Evolutionary conservation across 2,329 filamentous ascomycete genomes (phyloP).

Genomic region (Phoma sp.): DNA sequence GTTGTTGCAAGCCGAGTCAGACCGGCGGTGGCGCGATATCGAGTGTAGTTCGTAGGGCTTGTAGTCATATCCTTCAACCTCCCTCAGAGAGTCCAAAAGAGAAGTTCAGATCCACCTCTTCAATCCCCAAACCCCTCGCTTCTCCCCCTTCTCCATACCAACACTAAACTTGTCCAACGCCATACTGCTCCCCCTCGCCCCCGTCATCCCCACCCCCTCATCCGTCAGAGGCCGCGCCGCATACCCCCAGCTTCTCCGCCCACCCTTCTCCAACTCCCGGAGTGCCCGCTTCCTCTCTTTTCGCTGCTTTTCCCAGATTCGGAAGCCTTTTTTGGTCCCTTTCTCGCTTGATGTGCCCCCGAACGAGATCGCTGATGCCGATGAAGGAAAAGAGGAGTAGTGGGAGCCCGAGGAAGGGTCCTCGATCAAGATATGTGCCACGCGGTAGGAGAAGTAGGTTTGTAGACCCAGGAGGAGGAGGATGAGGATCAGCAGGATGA

Average conservation of each 20-base stretch:
- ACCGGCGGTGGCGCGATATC: constrained; percentile 1
- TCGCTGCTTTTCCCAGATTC: not conserved
- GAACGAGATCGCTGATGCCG: too few species aligned
- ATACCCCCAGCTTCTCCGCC: constrained; percentile 1
- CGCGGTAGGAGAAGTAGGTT: constrained; percentile 35
- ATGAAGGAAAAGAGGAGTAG: too few species aligned
- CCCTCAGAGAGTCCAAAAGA: not conserved
- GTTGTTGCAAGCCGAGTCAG: constrained; percentile 15
- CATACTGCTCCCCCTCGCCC: constrained; percentile 11
- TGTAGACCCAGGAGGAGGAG: constrained; percentile 27
- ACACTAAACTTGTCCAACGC: constrained; percentile 8
- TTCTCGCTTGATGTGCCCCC: too few species aligned
- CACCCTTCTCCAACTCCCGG: constrained; percentile 11
- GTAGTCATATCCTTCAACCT: not conserved
- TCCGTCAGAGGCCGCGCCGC: not conserved
- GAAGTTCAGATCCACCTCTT: constrained; percentile 8
- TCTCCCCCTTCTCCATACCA: constrained; percentile 1
- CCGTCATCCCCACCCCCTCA: constrained; percentile 15
- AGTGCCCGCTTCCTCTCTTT: constrained; percentile 10
- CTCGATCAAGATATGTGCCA: constrained; percentile 26
- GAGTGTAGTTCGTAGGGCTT: not conserved
- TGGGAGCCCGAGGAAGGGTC: too few species aligned
- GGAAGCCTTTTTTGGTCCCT: not conserved
- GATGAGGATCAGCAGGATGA: constrained; percentile 31
- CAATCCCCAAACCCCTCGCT: not conserved